Evolutionary conservation across 2,329 filamentous ascomycete species (phyloP).

Genomic region (Parasarocladium wereldwijsianum): DNA sequence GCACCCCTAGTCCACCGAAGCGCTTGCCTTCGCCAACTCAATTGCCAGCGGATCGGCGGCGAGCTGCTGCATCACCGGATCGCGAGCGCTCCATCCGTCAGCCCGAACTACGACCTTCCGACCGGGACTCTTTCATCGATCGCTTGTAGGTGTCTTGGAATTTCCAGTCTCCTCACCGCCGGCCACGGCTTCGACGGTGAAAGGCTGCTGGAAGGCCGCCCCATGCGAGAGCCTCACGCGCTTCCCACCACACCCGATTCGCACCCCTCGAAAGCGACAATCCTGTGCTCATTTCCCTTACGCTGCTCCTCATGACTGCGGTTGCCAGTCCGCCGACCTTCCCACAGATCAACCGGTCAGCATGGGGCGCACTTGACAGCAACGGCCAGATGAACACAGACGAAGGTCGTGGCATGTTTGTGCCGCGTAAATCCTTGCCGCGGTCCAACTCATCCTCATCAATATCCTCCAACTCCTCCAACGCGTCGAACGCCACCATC

Average conservation of each 20-base stretch:
- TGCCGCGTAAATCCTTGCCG: conserved; percentile 75
- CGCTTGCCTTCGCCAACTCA: too few relatives aligned
- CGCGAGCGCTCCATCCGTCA: too few relatives aligned
- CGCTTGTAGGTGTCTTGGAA: too few relatives aligned
- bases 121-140: too few relatives aligned
- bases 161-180: too few relatives aligned
- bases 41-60: too few relatives aligned
- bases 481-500: conserved; percentile 47
- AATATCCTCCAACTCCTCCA: conserved; percentile 39
- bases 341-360: conserved; percentile 46
- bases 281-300: conserved; percentile 8
- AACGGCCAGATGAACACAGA: conserved; percentile 62
- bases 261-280: conserved; percentile 10
- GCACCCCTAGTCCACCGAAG: too few relatives aligned
- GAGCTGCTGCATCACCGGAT: too few relatives aligned
- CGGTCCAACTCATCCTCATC: conserved; percentile 87
- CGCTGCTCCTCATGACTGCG: conserved; percentile 44
- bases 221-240: conserved; percentile 6
- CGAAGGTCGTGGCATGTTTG: conserved; percentile 76
- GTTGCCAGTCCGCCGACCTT: conserved; percentile 52
- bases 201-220: conserved; percentile 3
- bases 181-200: conserved; percentile 4
- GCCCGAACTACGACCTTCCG: too few relatives aligned
- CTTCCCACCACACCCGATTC: conserved; percentile 6
- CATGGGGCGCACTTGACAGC: conserved; percentile 47